These are phyloP conservation scores for Neltuma alba DNA, from an alignment of 306 rosid genomes.

Conservation along the genomic window DNA sequence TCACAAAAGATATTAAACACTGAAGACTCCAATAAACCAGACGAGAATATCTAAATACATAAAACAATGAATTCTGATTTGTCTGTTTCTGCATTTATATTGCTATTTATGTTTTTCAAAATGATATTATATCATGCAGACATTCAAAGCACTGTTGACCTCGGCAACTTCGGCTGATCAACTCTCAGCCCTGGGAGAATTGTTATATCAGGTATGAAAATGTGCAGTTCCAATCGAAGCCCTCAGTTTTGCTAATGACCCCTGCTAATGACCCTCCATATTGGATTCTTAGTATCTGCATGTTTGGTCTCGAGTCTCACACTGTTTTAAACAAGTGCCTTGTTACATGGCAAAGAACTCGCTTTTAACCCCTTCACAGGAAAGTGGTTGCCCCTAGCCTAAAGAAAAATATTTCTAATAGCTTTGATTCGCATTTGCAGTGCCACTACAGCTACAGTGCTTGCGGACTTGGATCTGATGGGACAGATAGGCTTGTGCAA, in stretches of 20 bases:
- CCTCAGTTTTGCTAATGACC: neutral
- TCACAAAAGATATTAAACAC: neutral
- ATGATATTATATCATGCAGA: slow-evolving; percentile 48
- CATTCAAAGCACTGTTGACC: slow-evolving; percentile 86
- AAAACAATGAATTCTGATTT: neutral
- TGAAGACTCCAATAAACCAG: too few relatives aligned
- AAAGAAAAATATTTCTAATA: neutral
- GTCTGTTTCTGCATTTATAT: neutral
- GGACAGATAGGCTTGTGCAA: slow-evolving; percentile 86
- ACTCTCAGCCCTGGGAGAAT: slow-evolving; percentile 85
- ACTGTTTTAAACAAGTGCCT: too few relatives aligned
- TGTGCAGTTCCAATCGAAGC: slow-evolving; percentile 1
- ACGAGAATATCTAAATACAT: neutral
- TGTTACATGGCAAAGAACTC: neutral
- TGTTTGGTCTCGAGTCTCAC: too few relatives aligned
- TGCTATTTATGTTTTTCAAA: neutral
- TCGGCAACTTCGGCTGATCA: slow-evolving; percentile 72
- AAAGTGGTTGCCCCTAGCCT: neutral
- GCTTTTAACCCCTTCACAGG: neutral
- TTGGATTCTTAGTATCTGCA: neutral
- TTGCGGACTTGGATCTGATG: slow-evolving; percentile 91
- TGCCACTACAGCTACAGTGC: slow-evolving; percentile 90
- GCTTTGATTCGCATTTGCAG: slow-evolving; percentile 55
- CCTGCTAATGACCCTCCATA: neutral
- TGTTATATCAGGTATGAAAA: slow-evolving; percentile 82